Evolutionary conservation across 495 filamentous ascomycete genomes (phyloP), one percentile per base, ranked within the genome.

Genomic region (Xylaria cubensis): DNA sequence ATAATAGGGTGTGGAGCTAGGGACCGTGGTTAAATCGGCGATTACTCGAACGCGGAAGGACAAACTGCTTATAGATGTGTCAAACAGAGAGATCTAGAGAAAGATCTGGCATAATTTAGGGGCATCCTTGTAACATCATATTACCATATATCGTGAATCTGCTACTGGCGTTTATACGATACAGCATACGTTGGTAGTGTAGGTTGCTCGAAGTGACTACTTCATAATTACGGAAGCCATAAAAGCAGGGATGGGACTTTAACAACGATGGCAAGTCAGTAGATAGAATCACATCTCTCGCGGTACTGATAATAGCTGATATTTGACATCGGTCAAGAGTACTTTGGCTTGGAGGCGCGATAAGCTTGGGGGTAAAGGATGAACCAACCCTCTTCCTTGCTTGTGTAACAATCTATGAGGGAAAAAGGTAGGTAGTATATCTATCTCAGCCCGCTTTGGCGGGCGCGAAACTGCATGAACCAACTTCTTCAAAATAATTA

Each of bases 11-110:
- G 26, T 48, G 15, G 17, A 15, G 50, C 42, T 5, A 15, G 34
- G 48, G 15, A 50, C 36, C 12, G 4, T 21, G 17, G 42, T 21
- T 13, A 39, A 34, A 24, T 66, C 64, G 64, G 46, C 64, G 46
- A 66, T 66, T 66, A 66, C 46, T 8, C 46, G 34, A 34, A 53
- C 26, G 8, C 44, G 12, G 48, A 46, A 19, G 64, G 29, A 29
- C 5, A 24, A n/a, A 53, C 51, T 48, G 19, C 39, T 29, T 9
- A 17, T 12, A 26, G 21, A 65, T 19, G 10, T 15, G 36, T 65
- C 3, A 1, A 36, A 15, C 6, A 53, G 9, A 32, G 53, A 24
- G 4, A 21, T 6, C 19, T 17, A 29, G 24, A 26, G 32, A 46
- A 9, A 26, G 26, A 50, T 32, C 24, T 48, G 13, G 42, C 24